Evolutionary conservation across 345 rosid species (phyloP), one percentile per base, ranked within the genome.

Genomic region (Lenwebbia sp.): DNA sequence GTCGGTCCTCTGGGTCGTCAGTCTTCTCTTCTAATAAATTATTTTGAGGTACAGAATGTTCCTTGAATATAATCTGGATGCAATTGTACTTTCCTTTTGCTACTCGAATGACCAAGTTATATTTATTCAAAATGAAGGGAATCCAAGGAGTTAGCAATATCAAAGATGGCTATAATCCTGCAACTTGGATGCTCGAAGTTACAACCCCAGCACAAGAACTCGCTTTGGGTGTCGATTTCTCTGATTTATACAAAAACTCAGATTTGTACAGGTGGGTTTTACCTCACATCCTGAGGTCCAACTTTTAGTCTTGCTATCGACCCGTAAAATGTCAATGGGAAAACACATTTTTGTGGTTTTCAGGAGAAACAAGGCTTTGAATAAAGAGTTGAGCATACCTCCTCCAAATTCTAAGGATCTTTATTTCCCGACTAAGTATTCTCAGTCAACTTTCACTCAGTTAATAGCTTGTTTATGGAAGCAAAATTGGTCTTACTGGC

Each of bases 181-280:
- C 93, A 37, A 93, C 93, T n/a, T 93, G 94, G 94, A 93, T 93
- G 94, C 83, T 93, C 81, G 94, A 93, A 82, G 92, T 93, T 22
- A 86, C 91, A 30, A 75, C 86, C 74, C 65, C 86, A 53, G 88
- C 90, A 40, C 94, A 89, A 84, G 93, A 93, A 70, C 7, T 85
- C n/a, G 76, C 87, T 76, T n/a, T 89, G 84, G 90, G 88, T 15
- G 82, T 93, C 57, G 91, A 93, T 75, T 93, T 93, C 54, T 85
- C 92, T 22, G 84, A 88, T 9, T 23, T 88, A 12, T 93, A 90
- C 88, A 90, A 58, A 51, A 85, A 88, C 37, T 93, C 94, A 51
- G 92, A 89, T 8, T 85, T 91, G 14, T 90, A 88, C 88, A 89
- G 88, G 94, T 90, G 83, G 26, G 51, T 83, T 60, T 60, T 37